Base-by-base conservation (phyloP, 345 rosid species). In the Xanthoceras sorbifolium region DNA sequence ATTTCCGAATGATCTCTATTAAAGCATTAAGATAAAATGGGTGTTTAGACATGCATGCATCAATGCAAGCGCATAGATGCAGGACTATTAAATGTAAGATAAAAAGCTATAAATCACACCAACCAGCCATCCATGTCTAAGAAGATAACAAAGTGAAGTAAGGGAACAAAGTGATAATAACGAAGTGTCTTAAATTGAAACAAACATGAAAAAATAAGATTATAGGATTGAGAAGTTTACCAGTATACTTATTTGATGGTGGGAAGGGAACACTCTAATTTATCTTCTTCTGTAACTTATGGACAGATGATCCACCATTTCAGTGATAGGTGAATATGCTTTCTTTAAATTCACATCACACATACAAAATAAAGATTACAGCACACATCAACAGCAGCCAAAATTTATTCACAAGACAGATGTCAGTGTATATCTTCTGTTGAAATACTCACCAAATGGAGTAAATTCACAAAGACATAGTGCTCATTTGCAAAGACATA, bases 401-500 rank as follows among this genome's bases (percentile, higher is more conserved):
- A 48, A 26, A 48, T 29, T 48, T 76, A 54, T 38, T 26, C 22
- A 52, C 54, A 77, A 0, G 1, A 8, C 20, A 12, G 42, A 29
- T 7, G 48, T 20, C 70, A 5, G 63, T 40, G 23, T 20, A 46
- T 8, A 38, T 42, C 50, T 57, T 57, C 31, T n/a, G 32, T 69
- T 9, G 15, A 66, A 64, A 55, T 42, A 70, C 64, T 80, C 73
- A 79, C 86, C 79, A 63, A 34, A 50, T 71, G 36, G 32, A 68
- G 62, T 12, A 54, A 23, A 64, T 5, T 63, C 28, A 18, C 6
- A 18, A 71, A 29, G 34, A 32, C 29, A 38, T 9, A 10, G 9
- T 34, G 28, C 62, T 85, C 89, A 82, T 72, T 84, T 88, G 73
- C 6, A 18, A 71, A 29, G 34, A 32, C 29, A 38, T 9, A 10